Base-by-base conservation (phyloP, 2,329 filamentous ascomycete species). In the Phialophora expanda region DNA sequence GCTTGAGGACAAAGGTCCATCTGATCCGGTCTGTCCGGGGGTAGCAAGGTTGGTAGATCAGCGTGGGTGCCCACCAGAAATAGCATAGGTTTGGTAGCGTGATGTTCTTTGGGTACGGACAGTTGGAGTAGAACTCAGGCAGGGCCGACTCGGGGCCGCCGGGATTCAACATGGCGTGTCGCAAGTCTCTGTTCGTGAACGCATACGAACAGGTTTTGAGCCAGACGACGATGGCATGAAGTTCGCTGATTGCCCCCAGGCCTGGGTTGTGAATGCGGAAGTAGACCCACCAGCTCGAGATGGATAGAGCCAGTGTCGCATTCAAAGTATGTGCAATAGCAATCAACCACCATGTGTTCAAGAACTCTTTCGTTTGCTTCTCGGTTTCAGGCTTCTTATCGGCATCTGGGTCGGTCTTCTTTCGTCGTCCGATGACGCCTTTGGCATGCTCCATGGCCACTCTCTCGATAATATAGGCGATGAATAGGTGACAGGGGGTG, bases 11-110 rank as follows among this genome's bases (percentile, higher is more conserved):
- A 75, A 97, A 99, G 3, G 86, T 77, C 93, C 93, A 97, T 68
- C 95, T 86, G 72, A 97, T 91, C 64, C 85, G 86, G 8, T 87
- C 82, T 5, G 91, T 93, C 51, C 93, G 90, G 22, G 95, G 95
- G 77, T 99, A 99, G 14, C 95, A 92, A 1, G 95, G 95, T 80
- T 99, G 95, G 77, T 99, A 99, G 53, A 98, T 90, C 60, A 99
- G 84, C 0, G 95, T 99, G 0, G 95, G 95, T 0, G 94, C 95
- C 89, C 93, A 94, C 94, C 95, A 98, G 78, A 99, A 99, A 80
- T 98, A 99, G 65, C 87, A 87, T 28, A 99, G 82, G 76, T 98
- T 99, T 58, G 84, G 80, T 71, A 97, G 84, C 2, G 93, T 96
- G 77, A 99, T 91, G 77, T 98, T 99, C 56, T 86, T 80, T 0